Percentiles rank a stretch among this genome's conserved stretches.
Conservation (phyloP, 768 basidiomycete genomes). For the Lentinula sp. region DNA sequence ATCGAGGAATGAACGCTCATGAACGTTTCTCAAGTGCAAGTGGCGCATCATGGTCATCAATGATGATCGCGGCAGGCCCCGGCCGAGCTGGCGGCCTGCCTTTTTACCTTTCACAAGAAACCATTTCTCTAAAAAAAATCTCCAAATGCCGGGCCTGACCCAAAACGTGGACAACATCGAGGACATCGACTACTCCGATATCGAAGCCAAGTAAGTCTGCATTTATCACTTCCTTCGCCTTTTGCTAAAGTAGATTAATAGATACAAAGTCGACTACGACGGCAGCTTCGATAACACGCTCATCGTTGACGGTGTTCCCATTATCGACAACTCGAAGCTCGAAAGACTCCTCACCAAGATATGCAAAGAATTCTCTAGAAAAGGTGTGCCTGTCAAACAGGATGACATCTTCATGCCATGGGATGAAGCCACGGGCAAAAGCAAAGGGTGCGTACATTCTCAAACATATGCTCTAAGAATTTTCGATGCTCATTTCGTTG, state of each 20-base stretch:
- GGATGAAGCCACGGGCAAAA: conserved; percentile 76
- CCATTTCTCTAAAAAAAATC: too few species aligned
- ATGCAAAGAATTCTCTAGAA: conserved; percentile 76
- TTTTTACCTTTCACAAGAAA: too few species aligned
- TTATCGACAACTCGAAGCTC: conserved; percentile 82
- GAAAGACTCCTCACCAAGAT: conserved; percentile 80
- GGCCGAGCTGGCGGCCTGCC: too few species aligned
- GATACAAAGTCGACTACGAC: conserved; percentile 81
- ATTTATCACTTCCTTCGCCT: neutral
- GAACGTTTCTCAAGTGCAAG: neutral
- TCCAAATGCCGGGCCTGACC: conserved; percentile 2
- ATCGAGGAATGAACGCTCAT: neutral
- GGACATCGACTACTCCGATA: conserved; percentile 82
- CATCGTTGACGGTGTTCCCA: conserved; percentile 88
- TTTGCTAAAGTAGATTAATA: conserved; percentile 23
- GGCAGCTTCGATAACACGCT: conserved; percentile 88
- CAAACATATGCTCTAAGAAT: neutral
- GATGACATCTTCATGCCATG: conserved; percentile 86
- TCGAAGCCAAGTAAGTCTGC: conserved; percentile 70
- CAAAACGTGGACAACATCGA: conserved; percentile 30
- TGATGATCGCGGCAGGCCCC: neutral
- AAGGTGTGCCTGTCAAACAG: conserved; percentile 69
- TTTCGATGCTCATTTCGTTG: neutral
- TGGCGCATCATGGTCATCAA: neutral
- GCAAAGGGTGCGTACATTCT: conserved; percentile 80